Percentiles rank a stretch among this genome's conserved stretches.
Evolutionary conservation across 108 stramenopile species (phyloP).

Genomic region (Skeletonema costatum): DNA sequence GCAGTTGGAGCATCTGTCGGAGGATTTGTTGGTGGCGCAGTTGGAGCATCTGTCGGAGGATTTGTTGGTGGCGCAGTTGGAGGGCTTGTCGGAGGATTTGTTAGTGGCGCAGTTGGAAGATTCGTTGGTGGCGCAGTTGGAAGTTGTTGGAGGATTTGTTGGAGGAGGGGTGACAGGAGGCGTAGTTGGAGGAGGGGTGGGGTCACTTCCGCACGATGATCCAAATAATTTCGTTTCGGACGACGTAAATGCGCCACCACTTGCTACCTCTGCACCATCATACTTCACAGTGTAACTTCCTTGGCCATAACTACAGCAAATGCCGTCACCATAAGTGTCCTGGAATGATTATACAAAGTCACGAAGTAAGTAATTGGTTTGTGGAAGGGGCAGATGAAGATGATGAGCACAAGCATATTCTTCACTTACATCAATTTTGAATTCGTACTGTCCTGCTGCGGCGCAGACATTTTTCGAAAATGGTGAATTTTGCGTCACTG

Average conservation of each 20-base stretch:
- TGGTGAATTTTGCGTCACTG: too few relatives aligned
- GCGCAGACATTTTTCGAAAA: too few relatives aligned
- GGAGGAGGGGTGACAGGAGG: not conserved
- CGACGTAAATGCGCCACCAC: not conserved
- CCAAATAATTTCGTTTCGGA: not conserved
- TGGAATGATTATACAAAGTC: too few relatives aligned
- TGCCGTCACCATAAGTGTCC: too few relatives aligned
- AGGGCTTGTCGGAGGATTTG: not conserved
- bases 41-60: not conserved
- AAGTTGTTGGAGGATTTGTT: not conserved
- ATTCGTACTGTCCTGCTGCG: too few relatives aligned
- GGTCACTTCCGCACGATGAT: too few relatives aligned
- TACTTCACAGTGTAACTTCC: not conserved
- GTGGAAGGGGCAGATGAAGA: too few relatives aligned
- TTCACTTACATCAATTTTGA: too few relatives aligned
- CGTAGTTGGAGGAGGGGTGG: too few relatives aligned
- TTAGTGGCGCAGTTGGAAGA: not conserved
- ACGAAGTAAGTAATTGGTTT: too few relatives aligned
- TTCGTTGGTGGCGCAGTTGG: not conserved
- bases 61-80: not conserved
- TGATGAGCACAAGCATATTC: too few relatives aligned
- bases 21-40: not conserved
- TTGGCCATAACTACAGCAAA: not conserved
- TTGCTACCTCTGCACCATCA: not conserved
- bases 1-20: not conserved